Conservation (phyloP, 2,329 filamentous ascomycete species). For the Onygena corvina region DNA sequence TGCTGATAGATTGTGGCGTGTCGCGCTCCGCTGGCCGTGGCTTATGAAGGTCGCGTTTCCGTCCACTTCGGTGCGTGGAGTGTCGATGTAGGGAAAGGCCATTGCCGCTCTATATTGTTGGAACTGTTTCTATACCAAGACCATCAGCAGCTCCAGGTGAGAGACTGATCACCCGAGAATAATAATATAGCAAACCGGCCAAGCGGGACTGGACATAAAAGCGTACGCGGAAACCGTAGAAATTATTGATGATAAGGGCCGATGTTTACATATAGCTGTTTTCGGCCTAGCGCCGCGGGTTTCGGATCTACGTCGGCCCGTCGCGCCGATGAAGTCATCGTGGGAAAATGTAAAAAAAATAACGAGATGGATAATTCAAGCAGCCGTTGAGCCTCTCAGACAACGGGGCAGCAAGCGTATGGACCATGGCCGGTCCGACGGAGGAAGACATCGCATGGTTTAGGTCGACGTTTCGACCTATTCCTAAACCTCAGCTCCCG, state of each 20-base stretch:
- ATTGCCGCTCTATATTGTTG: constrained; percentile 34
- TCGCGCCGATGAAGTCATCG: constrained; percentile 25
- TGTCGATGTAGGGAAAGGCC: constrained; percentile 62
- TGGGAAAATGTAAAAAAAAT: not conserved
- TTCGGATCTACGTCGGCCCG: constrained; percentile 10
- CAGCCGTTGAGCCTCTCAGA: not conserved
- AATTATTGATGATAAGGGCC: constrained; percentile 6
- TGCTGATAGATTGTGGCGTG: constrained; percentile 31
- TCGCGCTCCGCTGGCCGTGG: constrained; percentile 48
- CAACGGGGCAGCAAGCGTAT: not conserved
- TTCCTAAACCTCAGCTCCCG: constrained; percentile 53
- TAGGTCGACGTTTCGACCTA: constrained; percentile 51
- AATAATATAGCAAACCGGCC: not conserved
- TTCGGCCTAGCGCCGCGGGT: constrained; percentile 21
- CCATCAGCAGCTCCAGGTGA: not conserved
- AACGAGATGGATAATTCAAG: constrained; percentile 13
- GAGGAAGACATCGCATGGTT: constrained; percentile 54
- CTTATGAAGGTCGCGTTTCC: constrained; percentile 73
- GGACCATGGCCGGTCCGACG: constrained; percentile 20
- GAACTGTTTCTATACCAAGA: not conserved
- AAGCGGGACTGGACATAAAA: not conserved
- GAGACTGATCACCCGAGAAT: not conserved
- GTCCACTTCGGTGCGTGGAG: constrained; percentile 65
- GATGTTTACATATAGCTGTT: constrained; percentile 34
- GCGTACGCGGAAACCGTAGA: not conserved